A percentile compares a stretch with the other conserved stretches of the same genome.
phyloP scores from a whole-genome alignment of 495 filamentous ascomycete species.

The Acidomyces sp. region DNA sequence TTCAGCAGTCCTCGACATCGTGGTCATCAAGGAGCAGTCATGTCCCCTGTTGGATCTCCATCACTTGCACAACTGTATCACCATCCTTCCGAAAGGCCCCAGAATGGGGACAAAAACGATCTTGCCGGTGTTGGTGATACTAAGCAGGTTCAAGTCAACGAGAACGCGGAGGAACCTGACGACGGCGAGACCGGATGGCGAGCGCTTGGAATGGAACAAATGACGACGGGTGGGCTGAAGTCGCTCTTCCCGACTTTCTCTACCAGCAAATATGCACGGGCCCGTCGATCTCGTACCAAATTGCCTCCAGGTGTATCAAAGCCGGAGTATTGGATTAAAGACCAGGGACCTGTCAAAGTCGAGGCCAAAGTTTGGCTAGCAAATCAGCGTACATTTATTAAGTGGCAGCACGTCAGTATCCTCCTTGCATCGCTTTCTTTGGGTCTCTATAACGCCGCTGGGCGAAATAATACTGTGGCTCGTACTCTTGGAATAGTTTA shows the following conservation, averaged over 20 bases:
- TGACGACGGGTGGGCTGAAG: constrained; percentile 26
- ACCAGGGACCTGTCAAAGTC: constrained; percentile 74
- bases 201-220: constrained; percentile 17
- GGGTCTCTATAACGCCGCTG: constrained; percentile 76
- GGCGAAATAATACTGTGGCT: constrained; percentile 55
- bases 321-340: constrained; percentile 79
- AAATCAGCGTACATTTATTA: constrained; percentile 93
- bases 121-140: constrained; percentile 6
- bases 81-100: neutral
- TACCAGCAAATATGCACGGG: constrained; percentile 52
- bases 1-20: neutral
- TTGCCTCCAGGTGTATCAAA: constrained; percentile 79
- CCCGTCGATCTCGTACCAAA: constrained; percentile 32
- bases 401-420: constrained; percentile 89
- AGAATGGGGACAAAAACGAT: constrained; percentile 1
- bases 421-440: constrained; percentile 71
- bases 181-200: constrained; percentile 31
- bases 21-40: constrained; percentile 4
- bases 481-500: constrained; percentile 67
- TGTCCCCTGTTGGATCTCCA: constrained; percentile 23
- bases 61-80: neutral
- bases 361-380: constrained; percentile 98
- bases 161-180: constrained; percentile 30
- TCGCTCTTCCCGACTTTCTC: constrained; percentile 62
- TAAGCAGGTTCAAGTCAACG: constrained; percentile 19